Conservation (phyloP, 192 early-diverging fungal species). For the Coemansia sp. region DNA sequence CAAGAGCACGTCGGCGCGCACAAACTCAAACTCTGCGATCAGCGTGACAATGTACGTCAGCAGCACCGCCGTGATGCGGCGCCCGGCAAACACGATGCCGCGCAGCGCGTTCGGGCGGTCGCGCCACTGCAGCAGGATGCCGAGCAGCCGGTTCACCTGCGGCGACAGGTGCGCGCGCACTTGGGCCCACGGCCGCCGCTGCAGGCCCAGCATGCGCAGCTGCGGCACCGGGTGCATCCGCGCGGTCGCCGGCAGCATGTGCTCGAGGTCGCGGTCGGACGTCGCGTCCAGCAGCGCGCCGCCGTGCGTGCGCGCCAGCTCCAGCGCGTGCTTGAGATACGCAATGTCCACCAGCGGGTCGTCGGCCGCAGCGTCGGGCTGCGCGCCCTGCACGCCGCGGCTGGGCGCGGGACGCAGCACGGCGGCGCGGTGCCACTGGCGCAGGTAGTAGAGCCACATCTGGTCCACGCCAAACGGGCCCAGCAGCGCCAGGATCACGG, state of each 20-base stretch:
- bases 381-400: not conserved
- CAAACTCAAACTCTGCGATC: conserved; percentile 55
- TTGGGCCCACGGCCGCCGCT: conserved; percentile 23
- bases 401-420: conserved; percentile 16
- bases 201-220: conserved; percentile 4
- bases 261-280: not conserved
- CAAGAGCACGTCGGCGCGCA: conserved; percentile 41
- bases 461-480: conserved; percentile 81
- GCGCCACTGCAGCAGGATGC: conserved; percentile 57
- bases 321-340: conserved; percentile 11
- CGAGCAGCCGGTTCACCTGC: conserved; percentile 68
- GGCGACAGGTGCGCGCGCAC: conserved; percentile 55
- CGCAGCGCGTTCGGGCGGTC: conserved; percentile 59
- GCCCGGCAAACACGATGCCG: conserved; percentile 84
- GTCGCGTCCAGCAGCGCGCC: not conserved
- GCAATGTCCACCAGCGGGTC: conserved; percentile 7
- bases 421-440: conserved; percentile 37
- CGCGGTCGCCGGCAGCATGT: not conserved
- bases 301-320: conserved; percentile 15
- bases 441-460: conserved; percentile 58
- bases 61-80: conserved; percentile 69
- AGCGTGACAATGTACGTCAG: conserved; percentile 52
- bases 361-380: not conserved
- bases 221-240: conserved; percentile 20
- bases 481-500: conserved; percentile 54